Evolutionary conservation across 2,329 filamentous ascomycete species (phyloP), one percentile per base, ranked within the genome.

Genomic region (Aspergillus japonicus): DNA sequence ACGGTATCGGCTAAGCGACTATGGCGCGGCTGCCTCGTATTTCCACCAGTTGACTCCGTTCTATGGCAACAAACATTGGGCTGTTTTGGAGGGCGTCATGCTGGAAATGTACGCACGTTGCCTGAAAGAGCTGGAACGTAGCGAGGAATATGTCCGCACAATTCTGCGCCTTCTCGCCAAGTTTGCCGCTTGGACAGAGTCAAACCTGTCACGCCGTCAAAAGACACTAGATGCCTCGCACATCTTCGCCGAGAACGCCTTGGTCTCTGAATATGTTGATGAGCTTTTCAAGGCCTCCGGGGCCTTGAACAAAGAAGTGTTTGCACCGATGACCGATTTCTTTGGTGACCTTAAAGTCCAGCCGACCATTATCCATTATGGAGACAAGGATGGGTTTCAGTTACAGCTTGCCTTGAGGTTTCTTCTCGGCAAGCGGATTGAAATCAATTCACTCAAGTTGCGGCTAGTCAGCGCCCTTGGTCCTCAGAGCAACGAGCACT

Each of bases 61-160:
- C 62, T 96, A 95, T 67, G 89, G 89, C 0, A 86, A 89, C 58
- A 87, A 85, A 58, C 85, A 88, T 50, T 98, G 95, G 93, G 87
- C 84, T 56, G 80, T 88, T 0, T 81, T 96, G 12, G 92, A 98
- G 71, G 80, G 92, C 3, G 89, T 89, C 0, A 90, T 96, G 84
- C 82, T 98, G 5, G 85, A 91, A 64, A 89, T 97, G 82, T 95
- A 97, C 72, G 86, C 90, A 0, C 84, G 85, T 52, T 98, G 93
- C 73, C 82, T 99, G 29, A 89, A 90, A 64, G 84, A 91, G 66
- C 83, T 96, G 29, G 82, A 89, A 52, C 86, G 87, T 14, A 87
- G 87, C 61, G 89, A 94, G 55, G 91, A 96, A 62, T 96, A 92
- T 68, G 87, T 93, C 16, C 85, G 86, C 24, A 87, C 90, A 8